phyloP scores from a whole-genome alignment of 2,329 filamentous ascomycete genomes.

The Sarocladiaceae sp. region DNA sequence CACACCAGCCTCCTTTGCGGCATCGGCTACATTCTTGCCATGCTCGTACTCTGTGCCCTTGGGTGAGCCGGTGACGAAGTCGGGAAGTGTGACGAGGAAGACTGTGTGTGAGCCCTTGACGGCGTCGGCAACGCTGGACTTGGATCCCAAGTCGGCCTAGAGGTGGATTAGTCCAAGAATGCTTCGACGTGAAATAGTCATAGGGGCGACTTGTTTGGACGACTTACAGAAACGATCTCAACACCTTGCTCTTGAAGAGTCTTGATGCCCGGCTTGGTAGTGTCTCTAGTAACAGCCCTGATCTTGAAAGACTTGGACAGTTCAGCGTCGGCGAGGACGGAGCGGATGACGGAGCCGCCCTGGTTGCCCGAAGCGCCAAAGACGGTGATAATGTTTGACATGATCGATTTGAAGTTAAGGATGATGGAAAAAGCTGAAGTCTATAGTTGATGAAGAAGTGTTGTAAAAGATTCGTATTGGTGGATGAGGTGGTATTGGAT shows the following conservation, averaged over 20 bases:
- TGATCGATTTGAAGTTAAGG: not conserved
- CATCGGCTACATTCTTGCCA: slow-evolving; percentile 43
- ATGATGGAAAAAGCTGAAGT: not conserved
- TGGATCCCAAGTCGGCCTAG: slow-evolving; percentile 38
- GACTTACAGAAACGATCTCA: slow-evolving; percentile 34
- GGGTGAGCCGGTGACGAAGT: slow-evolving; percentile 30
- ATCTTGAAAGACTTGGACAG: slow-evolving; percentile 39
- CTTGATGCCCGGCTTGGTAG: slow-evolving; percentile 33
- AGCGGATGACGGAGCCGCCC: slow-evolving; percentile 41
- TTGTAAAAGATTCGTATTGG: too few relatives aligned
- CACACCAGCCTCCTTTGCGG: slow-evolving; percentile 36
- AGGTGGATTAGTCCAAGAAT: too few relatives aligned
- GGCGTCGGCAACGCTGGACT: slow-evolving; percentile 29
- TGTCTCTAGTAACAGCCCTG: slow-evolving; percentile 43
- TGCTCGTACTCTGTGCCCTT: slow-evolving; percentile 34
- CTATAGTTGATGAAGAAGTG: too few relatives aligned
- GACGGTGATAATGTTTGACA: slow-evolving; percentile 36
- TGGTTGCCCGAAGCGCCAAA: slow-evolving; percentile 47
- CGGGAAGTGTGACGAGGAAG: slow-evolving; percentile 35
- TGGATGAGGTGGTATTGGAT: too few relatives aligned
- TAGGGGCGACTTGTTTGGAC: too few relatives aligned
- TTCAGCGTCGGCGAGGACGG: slow-evolving; percentile 41
- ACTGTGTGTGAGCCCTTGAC: slow-evolving; percentile 39
- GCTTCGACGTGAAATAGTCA: slow-evolving; percentile 29
- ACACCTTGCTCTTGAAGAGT: slow-evolving; percentile 35